These are phyloP conservation scores for Gryganskiella cystojenkinii DNA, from an alignment of 192 early-diverging fungal genomes.

Conservation along the genomic window DNA sequence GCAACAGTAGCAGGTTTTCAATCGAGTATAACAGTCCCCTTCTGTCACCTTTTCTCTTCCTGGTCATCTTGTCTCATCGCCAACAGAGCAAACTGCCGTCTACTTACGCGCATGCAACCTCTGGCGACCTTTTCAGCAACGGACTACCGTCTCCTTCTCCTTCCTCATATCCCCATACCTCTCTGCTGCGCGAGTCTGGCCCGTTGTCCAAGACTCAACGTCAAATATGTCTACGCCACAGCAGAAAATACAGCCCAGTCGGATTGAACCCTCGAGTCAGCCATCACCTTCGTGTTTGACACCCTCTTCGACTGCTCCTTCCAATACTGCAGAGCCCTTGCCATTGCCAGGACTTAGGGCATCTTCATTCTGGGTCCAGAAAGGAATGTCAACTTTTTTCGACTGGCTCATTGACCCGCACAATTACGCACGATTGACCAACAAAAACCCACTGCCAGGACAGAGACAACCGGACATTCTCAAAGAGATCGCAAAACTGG, in stretches of 20 bases:
- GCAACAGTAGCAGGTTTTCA: no score
- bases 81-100: no score
- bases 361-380: slow-evolving; percentile 1
- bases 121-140: no score
- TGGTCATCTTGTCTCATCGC: no score
- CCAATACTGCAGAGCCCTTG: background rate
- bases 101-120: no score
- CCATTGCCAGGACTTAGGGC: background rate
- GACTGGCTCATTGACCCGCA: background rate
- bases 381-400: slow-evolving; percentile 4
- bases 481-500: background rate
- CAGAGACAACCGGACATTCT: background rate
- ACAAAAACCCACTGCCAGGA: background rate
- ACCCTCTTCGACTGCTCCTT: background rate
- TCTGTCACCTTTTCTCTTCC: no score
- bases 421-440: background rate
- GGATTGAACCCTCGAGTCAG: background rate
- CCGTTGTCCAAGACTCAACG: background rate
- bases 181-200: background rate
- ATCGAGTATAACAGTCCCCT: no score
- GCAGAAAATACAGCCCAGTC: background rate
- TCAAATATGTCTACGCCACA: background rate
- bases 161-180: no score
- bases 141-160: no score
- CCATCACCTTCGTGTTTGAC: background rate